A percentile compares a stretch with the other conserved stretches of the same genome.
Evolutionary conservation across 768 basidiomycete genomes (phyloP).

Genomic region (Russula sp.): DNA sequence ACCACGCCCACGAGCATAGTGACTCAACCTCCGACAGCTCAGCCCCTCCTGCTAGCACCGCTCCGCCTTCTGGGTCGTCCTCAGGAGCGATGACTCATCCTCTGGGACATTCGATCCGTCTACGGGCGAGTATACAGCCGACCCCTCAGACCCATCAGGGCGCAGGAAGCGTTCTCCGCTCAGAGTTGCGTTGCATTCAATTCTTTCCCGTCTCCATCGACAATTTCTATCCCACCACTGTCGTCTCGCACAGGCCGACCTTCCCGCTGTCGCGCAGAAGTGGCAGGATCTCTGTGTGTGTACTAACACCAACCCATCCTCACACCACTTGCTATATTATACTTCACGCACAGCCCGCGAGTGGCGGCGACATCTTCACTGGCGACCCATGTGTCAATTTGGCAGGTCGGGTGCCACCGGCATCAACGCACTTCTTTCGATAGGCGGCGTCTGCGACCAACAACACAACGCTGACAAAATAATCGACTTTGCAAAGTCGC

Average conservation of each 20-base stretch:
- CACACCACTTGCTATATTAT: background rate
- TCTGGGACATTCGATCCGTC: background rate
- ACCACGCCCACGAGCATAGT: background rate
- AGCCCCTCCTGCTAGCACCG: background rate
- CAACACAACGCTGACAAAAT: slow-evolving; percentile 50
- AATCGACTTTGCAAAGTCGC: slow-evolving; percentile 49
- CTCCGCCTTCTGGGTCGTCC: background rate
- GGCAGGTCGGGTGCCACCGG: slow-evolving; percentile 41
- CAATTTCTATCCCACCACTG: background rate
- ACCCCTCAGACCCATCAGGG: slow-evolving; percentile 11
- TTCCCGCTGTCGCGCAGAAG: slow-evolving; percentile 40
- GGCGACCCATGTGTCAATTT: slow-evolving; percentile 39
- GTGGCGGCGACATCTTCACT: slow-evolving; percentile 45
- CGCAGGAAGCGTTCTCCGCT: slow-evolving; percentile 26
- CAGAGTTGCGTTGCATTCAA: background rate
- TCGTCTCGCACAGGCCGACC: slow-evolving; percentile 39
- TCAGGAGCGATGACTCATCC: background rate
- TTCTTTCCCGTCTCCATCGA: background rate
- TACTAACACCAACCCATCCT: background rate
- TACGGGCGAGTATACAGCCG: slow-evolving; percentile 13
- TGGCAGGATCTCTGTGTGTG: slow-evolving; percentile 47
- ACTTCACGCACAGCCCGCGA: slow-evolving; percentile 30
- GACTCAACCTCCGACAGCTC: background rate
- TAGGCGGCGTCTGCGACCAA: slow-evolving; percentile 48
- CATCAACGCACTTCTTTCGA: slow-evolving; percentile 46